Evolutionary conservation across 2,329 filamentous ascomycete species (phyloP).

Genomic region (Biscogniauxia marginata): DNA sequence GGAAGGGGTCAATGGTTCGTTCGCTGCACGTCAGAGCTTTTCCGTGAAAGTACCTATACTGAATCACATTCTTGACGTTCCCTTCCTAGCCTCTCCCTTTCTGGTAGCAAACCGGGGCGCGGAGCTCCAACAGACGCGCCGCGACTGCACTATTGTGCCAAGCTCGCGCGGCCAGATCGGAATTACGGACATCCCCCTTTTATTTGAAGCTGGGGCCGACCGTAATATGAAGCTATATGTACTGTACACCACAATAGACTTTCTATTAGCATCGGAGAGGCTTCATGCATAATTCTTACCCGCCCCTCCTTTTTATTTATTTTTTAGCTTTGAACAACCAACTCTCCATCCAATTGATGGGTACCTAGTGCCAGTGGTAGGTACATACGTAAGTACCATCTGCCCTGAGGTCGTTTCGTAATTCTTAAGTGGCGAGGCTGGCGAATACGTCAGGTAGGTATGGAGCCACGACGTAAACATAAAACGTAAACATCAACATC

Average conservation of each 20-base stretch:
- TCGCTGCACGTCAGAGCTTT: slow-evolving; percentile 15
- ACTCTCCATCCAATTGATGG: too few species aligned
- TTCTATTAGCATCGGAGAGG: background rate
- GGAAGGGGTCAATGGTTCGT: slow-evolving; percentile 21
- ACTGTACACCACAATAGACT: slow-evolving; percentile 7
- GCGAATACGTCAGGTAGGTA: background rate
- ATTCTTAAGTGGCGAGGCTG: background rate
- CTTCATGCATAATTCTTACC: background rate
- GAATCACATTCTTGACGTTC: slow-evolving; percentile 11
- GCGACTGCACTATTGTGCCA: background rate
- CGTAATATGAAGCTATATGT: slow-evolving; percentile 2
- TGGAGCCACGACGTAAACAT: background rate
- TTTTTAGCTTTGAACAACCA: too few species aligned
- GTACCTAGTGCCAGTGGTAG: too few species aligned
- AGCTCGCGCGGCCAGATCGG: background rate
- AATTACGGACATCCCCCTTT: slow-evolving; percentile 14
- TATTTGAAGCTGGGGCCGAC: slow-evolving; percentile 3
- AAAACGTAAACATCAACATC: background rate
- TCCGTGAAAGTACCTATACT: slow-evolving; percentile 9
- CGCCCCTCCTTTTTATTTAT: too few species aligned
- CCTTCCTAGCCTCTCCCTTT: background rate
- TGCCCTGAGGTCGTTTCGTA: too few species aligned
- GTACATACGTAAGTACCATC: too few species aligned
- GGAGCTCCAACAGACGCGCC: background rate
- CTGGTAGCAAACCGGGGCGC: background rate